These are phyloP conservation scores for Thyridium curvatum DNA, from an alignment of 2,329 filamentous ascomycete genomes.

Conservation along the genomic window DNA sequence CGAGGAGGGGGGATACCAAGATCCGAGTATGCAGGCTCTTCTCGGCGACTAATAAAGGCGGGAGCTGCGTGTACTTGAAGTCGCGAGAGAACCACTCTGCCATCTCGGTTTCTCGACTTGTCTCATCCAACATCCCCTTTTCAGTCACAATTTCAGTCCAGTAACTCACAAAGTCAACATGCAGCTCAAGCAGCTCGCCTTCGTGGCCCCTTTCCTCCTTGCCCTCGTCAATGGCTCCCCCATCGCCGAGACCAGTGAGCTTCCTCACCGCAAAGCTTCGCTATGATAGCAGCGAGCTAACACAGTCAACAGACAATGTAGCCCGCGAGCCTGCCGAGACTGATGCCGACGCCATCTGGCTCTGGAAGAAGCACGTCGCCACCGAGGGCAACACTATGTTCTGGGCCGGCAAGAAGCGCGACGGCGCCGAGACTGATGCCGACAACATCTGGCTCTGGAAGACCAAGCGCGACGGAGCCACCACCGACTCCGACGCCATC, in stretches of 20 bases:
- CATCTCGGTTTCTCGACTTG: background rate
- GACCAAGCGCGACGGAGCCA: too few relatives aligned
- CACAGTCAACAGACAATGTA: slow-evolving; percentile 5
- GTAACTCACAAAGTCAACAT: slow-evolving; percentile 4
- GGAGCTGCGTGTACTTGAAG: too few relatives aligned
- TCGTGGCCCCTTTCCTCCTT: slow-evolving; percentile 9
- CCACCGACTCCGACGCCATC: background rate
- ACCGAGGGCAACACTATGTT: too few relatives aligned
- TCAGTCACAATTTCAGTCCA: background rate
- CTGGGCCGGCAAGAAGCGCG: slow-evolving; percentile 2
- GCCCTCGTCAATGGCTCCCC: slow-evolving; percentile 10
- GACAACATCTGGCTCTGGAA: background rate
- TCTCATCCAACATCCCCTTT: background rate
- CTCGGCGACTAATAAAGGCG: too few relatives aligned
- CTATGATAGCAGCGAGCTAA: slow-evolving; percentile 6
- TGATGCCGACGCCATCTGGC: slow-evolving; percentile 11
- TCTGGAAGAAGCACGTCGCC: slow-evolving; percentile 10
- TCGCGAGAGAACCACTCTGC: background rate
- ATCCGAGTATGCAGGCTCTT: too few relatives aligned
- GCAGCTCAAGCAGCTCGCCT: slow-evolving; percentile 12
- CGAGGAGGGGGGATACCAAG: too few relatives aligned
- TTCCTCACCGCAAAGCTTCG: slow-evolving; percentile 4
- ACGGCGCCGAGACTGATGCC: background rate
- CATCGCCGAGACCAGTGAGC: slow-evolving; percentile 9
- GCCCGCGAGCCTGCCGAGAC: slow-evolving; percentile 4